Evolutionary conservation across 805 yeast species (phyloP).

Genomic region (Vanderwaltozyma polyspora): DNA sequence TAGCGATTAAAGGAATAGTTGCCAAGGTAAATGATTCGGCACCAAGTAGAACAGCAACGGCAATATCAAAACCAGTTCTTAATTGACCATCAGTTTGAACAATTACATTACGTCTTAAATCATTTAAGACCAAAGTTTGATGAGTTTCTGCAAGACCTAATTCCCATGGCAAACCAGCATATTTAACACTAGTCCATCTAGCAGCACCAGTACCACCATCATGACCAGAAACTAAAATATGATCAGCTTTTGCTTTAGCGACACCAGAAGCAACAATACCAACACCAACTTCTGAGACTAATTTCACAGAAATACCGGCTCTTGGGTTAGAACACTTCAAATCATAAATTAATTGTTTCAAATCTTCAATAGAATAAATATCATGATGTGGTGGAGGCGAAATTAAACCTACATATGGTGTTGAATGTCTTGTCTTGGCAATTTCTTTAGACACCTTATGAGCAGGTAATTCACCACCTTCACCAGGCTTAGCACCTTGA

Average conservation of each 20-base stretch:
- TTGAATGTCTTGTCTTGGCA: conserved; percentile 93
- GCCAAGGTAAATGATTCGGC: conserved; percentile 99
- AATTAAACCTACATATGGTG: conserved; percentile 92
- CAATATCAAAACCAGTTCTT: conserved; percentile 94
- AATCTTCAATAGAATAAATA: conserved; percentile 94
- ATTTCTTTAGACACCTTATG: conserved; percentile 79
- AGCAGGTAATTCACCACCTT: conserved; percentile 98
- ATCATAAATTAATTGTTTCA: conserved; percentile 92
- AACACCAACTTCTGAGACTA: conserved; percentile 97
- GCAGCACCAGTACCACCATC: conserved; percentile 99
- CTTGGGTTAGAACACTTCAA: conserved; percentile 95
- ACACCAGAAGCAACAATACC: conserved; percentile 99
- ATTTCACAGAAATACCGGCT: conserved; percentile 91
- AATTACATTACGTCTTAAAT: conserved; percentile 87
- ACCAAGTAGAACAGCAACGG: conserved; percentile 90
- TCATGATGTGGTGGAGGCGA: conserved; percentile 99
- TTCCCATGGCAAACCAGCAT: conserved; percentile 99
- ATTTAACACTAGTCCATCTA: conserved; percentile 90
- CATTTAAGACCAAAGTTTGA: conserved; percentile 91
- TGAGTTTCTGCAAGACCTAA: conserved; percentile 96
- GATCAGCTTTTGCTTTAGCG: conserved; percentile 97
- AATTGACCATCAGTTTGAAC: conserved; percentile 98
- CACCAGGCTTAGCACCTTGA: conserved; percentile 99
- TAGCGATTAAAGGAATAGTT: conserved; percentile 89
- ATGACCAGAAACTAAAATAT: conserved; percentile 89